Percentiles rank a stretch among this genome's conserved stretches.
Conservation (phyloP, 768 basidiomycete species). For the Pulveroboletus sp. region DNA sequence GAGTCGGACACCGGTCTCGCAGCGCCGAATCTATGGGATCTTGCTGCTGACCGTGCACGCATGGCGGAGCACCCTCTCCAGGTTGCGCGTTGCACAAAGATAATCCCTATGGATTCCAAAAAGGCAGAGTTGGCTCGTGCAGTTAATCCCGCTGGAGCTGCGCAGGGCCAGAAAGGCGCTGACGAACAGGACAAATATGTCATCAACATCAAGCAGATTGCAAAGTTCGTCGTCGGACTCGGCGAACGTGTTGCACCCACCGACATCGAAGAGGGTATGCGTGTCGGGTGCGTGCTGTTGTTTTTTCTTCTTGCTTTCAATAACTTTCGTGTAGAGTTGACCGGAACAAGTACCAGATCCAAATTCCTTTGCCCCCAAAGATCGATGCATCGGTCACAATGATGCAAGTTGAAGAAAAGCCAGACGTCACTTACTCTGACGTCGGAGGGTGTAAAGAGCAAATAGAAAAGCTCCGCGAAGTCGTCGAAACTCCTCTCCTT, state of each 20-base stretch:
- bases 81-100: slow-evolving; percentile 98
- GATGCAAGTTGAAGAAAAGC: slow-evolving; percentile 99
- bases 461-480: slow-evolving; percentile 97
- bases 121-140: slow-evolving; percentile 76
- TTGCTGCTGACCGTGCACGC: slow-evolving; percentile 86
- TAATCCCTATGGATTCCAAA: slow-evolving; percentile 79
- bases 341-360: slow-evolving; percentile 96
- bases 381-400: slow-evolving; percentile 99
- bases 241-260: slow-evolving; percentile 96
- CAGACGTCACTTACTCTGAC: slow-evolving; percentile 96
- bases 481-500: slow-evolving; percentile 93
- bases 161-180: slow-evolving; percentile 90
- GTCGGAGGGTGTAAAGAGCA: slow-evolving; percentile 99
- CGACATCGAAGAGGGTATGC: slow-evolving; percentile 99
- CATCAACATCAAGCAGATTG: slow-evolving; percentile 99
- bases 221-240: slow-evolving; percentile 97
- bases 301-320: background rate
- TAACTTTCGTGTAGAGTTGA: slow-evolving; percentile 63
- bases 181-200: slow-evolving; percentile 99
- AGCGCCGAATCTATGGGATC: slow-evolving; percentile 96
- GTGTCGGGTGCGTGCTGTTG: slow-evolving; percentile 79
- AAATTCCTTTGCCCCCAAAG: slow-evolving; percentile 97
- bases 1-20: slow-evolving; percentile 98
- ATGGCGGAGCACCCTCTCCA: slow-evolving; percentile 94
- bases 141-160: slow-evolving; percentile 73